Evolutionary conservation across 352 stramenopile genomes (phyloP).

Genomic region (Thalassiosira livingstoniorum): DNA sequence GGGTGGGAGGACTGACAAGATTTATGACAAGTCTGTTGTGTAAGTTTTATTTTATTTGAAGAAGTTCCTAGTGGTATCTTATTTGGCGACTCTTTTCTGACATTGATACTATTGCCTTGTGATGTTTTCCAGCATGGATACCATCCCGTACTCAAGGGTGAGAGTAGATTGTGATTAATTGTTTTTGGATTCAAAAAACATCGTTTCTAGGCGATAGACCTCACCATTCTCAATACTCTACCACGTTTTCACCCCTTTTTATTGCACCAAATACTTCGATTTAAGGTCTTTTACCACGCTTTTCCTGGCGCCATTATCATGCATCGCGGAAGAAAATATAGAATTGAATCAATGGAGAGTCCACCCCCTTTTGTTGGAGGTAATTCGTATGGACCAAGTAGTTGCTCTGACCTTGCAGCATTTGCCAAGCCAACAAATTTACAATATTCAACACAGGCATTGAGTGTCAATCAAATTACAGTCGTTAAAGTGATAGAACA

Average conservation of each 20-base stretch:
- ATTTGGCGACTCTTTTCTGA: too few species aligned
- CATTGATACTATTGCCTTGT: too few species aligned
- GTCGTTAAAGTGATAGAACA: conserved; percentile 82
- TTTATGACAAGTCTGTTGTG: conserved; percentile 69
- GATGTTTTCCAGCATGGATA: too few species aligned
- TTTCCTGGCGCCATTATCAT: conserved; percentile 81
- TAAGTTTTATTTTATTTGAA: too few species aligned
- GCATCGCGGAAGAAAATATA: conserved; percentile 68
- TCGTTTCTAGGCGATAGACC: too few species aligned
- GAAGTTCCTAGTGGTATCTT: too few species aligned
- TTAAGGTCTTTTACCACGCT: conserved; percentile 79
- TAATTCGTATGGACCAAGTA: conserved; percentile 45
- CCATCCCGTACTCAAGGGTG: conserved; percentile 78
- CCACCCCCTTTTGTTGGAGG: conserved; percentile 69
- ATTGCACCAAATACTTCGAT: not conserved
- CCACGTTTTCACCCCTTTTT: not conserved
- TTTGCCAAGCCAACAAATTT: conserved; percentile 76
- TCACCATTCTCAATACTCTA: not conserved
- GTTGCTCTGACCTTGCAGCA: conserved; percentile 64
- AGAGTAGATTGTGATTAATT: not conserved
- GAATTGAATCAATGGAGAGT: conserved; percentile 77
- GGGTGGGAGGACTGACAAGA: conserved; percentile 70
- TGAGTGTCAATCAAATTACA: conserved; percentile 79
- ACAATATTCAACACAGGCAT: conserved; percentile 72
- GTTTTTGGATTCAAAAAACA: not conserved